Conservation (phyloP, 2,329 filamentous ascomycete genomes). For the Penicillium sp. region DNA sequence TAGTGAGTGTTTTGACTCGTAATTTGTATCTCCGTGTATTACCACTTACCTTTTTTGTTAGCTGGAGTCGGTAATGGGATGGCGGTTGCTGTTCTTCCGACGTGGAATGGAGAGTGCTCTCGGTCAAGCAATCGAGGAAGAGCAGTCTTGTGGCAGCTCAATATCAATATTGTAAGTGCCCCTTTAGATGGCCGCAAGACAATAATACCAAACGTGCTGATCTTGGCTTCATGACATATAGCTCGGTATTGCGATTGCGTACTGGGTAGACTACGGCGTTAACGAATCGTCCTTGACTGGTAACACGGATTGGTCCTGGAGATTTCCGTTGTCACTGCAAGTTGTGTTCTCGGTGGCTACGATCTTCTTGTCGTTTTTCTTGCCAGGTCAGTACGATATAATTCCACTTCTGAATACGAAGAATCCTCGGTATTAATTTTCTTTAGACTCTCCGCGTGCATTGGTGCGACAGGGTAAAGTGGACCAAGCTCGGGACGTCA, state of each 20-base stretch:
- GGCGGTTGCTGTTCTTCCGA: constrained; percentile 19
- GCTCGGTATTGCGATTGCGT: constrained; percentile 13
- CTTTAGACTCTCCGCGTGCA: background rate
- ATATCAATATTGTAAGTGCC: constrained; percentile 10
- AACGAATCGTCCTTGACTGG: constrained; percentile 20
- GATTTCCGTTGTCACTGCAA: constrained; percentile 19
- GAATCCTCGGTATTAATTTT: too few species aligned
- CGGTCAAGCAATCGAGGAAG: constrained; percentile 16
- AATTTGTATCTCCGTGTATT: too few species aligned
- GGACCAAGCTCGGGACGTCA: background rate
- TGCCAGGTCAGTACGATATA: background rate
- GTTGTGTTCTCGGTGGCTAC: constrained; percentile 17
- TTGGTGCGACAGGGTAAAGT: background rate
- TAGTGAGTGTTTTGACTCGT: background rate
- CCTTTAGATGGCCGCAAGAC: constrained; percentile 18
- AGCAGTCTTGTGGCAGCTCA: background rate
- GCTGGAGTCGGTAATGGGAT: constrained; percentile 45
- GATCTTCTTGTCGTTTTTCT: constrained; percentile 11
- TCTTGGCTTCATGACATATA: background rate
- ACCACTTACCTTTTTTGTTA: too few species aligned
- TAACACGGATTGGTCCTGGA: constrained; percentile 23
- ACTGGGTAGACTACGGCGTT: constrained; percentile 21
- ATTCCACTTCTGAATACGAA: too few species aligned
- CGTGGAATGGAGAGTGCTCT: constrained; percentile 22
- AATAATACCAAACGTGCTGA: too few species aligned